These are phyloP conservation scores for Trichoderma citrinoviride DNA, from an alignment of 2,329 filamentous ascomycete species.

Conservation along the genomic window DNA sequence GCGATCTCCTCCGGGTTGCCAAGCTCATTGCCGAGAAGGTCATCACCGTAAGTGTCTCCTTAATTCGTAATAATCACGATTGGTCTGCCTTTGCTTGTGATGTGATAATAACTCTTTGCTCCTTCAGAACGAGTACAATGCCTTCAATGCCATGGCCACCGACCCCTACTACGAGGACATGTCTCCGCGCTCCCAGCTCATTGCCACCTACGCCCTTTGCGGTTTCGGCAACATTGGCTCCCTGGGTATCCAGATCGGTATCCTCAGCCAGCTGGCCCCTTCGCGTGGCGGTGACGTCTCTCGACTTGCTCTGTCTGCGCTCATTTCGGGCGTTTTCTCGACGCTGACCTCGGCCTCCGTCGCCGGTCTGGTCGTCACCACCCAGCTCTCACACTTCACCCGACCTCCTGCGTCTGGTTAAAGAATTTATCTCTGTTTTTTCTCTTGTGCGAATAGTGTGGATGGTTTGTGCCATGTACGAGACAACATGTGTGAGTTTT, in stretches of 20 bases:
- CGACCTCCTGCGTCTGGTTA: slow-evolving; percentile 1
- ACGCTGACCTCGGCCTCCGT: slow-evolving; percentile 77
- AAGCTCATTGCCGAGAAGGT: slow-evolving; percentile 83
- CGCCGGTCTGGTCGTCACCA: slow-evolving; percentile 70
- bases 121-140: slow-evolving; percentile 70
- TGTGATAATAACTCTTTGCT: slow-evolving; percentile 9
- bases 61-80: neutral
- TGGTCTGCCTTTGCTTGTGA: neutral
- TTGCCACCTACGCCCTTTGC: slow-evolving; percentile 83
- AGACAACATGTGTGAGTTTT: neutral
- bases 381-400: slow-evolving; percentile 35
- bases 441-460: neutral
- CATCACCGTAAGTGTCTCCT: slow-evolving; percentile 55
- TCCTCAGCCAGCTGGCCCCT: slow-evolving; percentile 77
- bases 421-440: neutral
- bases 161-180: slow-evolving; percentile 59
- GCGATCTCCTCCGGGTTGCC: slow-evolving; percentile 67
- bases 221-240: slow-evolving; percentile 84
- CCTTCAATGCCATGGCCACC: slow-evolving; percentile 57
- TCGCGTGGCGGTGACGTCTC: slow-evolving; percentile 72
- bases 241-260: slow-evolving; percentile 85
- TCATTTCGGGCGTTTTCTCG: slow-evolving; percentile 73
- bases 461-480: neutral
- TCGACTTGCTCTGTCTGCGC: slow-evolving; percentile 70
- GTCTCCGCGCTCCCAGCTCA: slow-evolving; percentile 69